Conservation (phyloP, 2,329 filamentous ascomycete species). For the Fusarium cicatricum region DNA sequence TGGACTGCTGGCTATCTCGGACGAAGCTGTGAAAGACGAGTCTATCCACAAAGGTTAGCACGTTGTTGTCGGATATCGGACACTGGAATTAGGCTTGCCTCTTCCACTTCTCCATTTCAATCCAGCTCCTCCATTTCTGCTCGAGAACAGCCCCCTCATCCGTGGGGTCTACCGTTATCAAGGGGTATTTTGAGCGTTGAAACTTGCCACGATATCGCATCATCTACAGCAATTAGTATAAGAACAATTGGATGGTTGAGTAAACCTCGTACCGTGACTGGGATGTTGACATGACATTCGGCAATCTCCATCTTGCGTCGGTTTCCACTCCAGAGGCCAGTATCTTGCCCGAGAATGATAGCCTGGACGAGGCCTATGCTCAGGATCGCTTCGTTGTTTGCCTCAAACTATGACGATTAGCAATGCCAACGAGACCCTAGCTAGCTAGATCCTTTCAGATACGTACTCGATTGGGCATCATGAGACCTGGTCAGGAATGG, state of each 20-base stretch:
- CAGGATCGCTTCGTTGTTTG: constrained; percentile 56
- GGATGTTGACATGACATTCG: constrained; percentile 58
- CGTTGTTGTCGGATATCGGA: too few species aligned
- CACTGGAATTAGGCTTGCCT: constrained; percentile 48
- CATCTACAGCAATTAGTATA: constrained; percentile 50
- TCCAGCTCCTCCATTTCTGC: constrained; percentile 72
- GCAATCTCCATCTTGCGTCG: constrained; percentile 65
- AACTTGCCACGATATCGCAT: constrained; percentile 67
- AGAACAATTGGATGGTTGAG: too few species aligned
- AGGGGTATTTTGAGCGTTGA: constrained; percentile 61
- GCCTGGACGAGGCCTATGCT: constrained; percentile 59
- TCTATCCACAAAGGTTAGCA: constrained; percentile 41
- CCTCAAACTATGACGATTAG: constrained; percentile 54
- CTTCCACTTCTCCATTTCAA: constrained; percentile 71
- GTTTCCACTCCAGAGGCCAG: constrained; percentile 64
- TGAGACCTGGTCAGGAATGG: constrained; percentile 35
- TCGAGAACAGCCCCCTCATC: constrained; percentile 67
- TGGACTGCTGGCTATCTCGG: constrained; percentile 72
- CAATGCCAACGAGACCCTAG: neutral
- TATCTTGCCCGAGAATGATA: constrained; percentile 57
- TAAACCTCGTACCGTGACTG: constrained; percentile 51
- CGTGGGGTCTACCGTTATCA: constrained; percentile 58
- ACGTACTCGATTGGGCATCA: constrained; percentile 45
- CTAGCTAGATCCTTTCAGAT: neutral
- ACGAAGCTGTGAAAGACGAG: constrained; percentile 72